These are phyloP conservation scores for Daldinia childiae DNA, from an alignment of 495 filamentous ascomycete species.

Conservation along the genomic window DNA sequence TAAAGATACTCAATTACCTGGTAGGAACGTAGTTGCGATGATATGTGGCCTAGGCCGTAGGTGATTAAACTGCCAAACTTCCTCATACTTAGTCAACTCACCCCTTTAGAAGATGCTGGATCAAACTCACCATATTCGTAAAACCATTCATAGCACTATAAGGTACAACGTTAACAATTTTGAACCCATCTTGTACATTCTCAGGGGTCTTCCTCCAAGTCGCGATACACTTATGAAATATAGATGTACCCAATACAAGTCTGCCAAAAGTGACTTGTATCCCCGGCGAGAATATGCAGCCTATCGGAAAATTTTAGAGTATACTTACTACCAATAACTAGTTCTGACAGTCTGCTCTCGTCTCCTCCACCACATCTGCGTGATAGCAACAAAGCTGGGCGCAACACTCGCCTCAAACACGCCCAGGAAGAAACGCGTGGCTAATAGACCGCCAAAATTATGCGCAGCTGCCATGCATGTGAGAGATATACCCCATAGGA, in stretches of 20 bases:
- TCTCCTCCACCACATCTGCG: conserved; percentile 71
- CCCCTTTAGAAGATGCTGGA: neutral
- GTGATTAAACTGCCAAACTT: conserved; percentile 46
- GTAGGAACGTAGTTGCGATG: conserved; percentile 60
- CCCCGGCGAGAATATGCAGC: no score
- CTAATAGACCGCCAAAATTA: conserved; percentile 51
- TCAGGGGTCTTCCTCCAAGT: neutral
- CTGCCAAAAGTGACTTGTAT: neutral
- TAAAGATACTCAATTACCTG: conserved; percentile 47
- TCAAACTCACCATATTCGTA: conserved; percentile 59
- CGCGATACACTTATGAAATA: neutral
- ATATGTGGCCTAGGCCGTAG: conserved; percentile 65
- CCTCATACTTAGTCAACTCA: neutral
- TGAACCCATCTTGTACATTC: conserved; percentile 17
- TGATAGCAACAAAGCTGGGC: conserved; percentile 67
- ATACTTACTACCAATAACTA: conserved; percentile 63
- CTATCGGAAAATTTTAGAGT: neutral
- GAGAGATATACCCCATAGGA: conserved; percentile 43
- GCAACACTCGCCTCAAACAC: conserved; percentile 52
- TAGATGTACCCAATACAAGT: neutral
- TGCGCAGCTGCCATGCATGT: conserved; percentile 42
- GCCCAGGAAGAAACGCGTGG: conserved; percentile 39
- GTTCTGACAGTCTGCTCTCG: conserved; percentile 67
- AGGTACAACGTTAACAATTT: conserved; percentile 51
- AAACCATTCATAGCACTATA: conserved; percentile 63